These are phyloP conservation scores for Quercus alba DNA, from an alignment of 306 rosid species.

Conservation along the genomic window DNA sequence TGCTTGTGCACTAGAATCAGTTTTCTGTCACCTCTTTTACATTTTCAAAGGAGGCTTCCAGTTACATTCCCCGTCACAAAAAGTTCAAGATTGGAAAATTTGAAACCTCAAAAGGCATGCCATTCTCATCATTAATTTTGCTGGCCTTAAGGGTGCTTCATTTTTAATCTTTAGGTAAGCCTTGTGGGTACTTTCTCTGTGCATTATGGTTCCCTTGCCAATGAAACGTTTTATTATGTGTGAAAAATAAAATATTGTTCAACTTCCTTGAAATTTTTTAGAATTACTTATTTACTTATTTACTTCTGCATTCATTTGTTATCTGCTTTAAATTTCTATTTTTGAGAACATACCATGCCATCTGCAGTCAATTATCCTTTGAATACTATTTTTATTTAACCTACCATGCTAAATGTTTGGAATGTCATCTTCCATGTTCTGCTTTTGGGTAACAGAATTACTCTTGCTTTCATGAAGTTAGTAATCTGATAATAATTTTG, in stretches of 20 bases:
- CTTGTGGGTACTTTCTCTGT: background rate
- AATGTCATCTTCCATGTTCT: background rate
- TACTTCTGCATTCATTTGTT: background rate
- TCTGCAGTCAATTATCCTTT: background rate
- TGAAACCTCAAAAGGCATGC: background rate
- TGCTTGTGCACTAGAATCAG: too few relatives aligned
- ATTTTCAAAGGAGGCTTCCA: too few relatives aligned
- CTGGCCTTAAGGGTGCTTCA: background rate
- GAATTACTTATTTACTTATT: background rate
- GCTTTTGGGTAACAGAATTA: background rate
- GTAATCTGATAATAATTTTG: background rate
- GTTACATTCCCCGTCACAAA: background rate
- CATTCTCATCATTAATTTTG: background rate
- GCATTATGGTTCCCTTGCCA: background rate
- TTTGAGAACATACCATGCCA: background rate
- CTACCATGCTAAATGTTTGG: too few relatives aligned
- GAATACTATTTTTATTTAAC: background rate
- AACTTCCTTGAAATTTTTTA: background rate
- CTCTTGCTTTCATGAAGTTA: background rate
- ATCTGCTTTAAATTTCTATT: background rate
- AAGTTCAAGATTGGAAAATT: background rate
- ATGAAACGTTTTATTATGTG: too few relatives aligned
- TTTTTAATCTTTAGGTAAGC: background rate
- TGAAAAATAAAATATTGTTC: too few relatives aligned
- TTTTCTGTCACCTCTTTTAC: too few relatives aligned